These are phyloP conservation scores for Eurotiales sp. DNA, from an alignment of 2,329 filamentous ascomycete genomes.

Conservation along the genomic window DNA sequence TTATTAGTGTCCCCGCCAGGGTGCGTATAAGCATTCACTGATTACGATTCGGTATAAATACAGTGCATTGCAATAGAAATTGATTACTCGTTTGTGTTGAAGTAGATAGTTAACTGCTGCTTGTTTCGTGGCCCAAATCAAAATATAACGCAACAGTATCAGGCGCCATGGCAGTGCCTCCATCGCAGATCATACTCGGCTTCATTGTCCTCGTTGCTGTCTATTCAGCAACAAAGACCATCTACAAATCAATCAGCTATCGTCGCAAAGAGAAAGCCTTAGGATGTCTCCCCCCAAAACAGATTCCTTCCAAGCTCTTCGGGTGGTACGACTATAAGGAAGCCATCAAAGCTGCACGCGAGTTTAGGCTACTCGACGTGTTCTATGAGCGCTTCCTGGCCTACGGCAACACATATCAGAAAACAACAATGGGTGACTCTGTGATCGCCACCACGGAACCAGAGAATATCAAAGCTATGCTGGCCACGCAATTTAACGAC, in stretches of 20 bases:
- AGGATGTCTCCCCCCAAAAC: slow-evolving; percentile 9
- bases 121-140: too few species aligned
- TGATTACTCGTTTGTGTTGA: too few species aligned
- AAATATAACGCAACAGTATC: too few species aligned
- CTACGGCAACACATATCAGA: slow-evolving; percentile 9
- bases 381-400: background rate
- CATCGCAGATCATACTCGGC: background rate
- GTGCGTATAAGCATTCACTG: too few species aligned
- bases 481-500: slow-evolving; percentile 14
- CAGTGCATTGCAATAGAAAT: too few species aligned
- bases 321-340: background rate
- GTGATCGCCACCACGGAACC: slow-evolving; percentile 14
- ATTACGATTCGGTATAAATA: too few species aligned
- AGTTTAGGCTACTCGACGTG: background rate
- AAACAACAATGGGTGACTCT: background rate
- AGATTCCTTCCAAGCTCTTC: background rate
- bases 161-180: slow-evolving; percentile 6
- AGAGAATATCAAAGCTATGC: slow-evolving; percentile 14
- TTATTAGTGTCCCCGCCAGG: too few species aligned
- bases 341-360: background rate
- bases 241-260: background rate
- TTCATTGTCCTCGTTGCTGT: background rate
- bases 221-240: slow-evolving; percentile 1
- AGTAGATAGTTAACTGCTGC: too few species aligned
- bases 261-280: slow-evolving; percentile 7